These are phyloP conservation scores for Fusarium metavorans DNA, from an alignment of 2,329 filamentous ascomycete genomes.

Conservation along the genomic window DNA sequence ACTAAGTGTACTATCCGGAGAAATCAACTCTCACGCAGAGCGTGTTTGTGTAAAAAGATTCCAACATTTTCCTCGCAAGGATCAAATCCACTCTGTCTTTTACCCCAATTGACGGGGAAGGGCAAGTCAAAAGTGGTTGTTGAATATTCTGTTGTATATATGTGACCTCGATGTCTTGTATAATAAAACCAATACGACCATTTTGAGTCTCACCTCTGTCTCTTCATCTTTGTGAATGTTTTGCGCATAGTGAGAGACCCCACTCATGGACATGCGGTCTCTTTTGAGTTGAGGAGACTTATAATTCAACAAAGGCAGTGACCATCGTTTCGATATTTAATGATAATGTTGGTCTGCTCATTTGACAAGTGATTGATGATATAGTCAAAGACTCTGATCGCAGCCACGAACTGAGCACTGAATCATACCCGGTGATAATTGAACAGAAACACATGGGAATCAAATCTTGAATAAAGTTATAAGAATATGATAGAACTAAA, in stretches of 20 bases:
- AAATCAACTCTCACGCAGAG: slow-evolving; percentile 23
- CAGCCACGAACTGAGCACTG: neutral
- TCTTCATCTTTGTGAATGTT: neutral
- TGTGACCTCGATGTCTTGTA: slow-evolving; percentile 39
- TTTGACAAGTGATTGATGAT: neutral
- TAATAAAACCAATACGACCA: slow-evolving; percentile 19
- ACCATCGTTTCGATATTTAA: neutral
- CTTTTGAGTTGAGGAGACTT: neutral
- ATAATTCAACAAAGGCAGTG: neutral
- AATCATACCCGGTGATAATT: neutral
- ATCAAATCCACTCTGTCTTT: slow-evolving; percentile 16
- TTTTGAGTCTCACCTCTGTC: neutral
- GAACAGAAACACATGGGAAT: neutral
- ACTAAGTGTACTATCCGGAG: neutral
- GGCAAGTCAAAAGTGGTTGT: slow-evolving; percentile 31
- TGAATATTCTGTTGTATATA: slow-evolving; percentile 47
- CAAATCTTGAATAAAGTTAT: neutral
- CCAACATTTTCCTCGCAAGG: slow-evolving; percentile 20
- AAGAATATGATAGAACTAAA: neutral
- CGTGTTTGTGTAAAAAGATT: slow-evolving; percentile 30
- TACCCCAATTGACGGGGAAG: neutral
- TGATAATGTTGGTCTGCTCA: neutral
- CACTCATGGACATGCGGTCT: neutral
- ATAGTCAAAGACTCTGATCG: neutral
- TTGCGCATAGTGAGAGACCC: neutral